Base-by-base conservation (phyloP, 768 basidiomycete genomes). In the Hypholoma sublateritium region DNA sequence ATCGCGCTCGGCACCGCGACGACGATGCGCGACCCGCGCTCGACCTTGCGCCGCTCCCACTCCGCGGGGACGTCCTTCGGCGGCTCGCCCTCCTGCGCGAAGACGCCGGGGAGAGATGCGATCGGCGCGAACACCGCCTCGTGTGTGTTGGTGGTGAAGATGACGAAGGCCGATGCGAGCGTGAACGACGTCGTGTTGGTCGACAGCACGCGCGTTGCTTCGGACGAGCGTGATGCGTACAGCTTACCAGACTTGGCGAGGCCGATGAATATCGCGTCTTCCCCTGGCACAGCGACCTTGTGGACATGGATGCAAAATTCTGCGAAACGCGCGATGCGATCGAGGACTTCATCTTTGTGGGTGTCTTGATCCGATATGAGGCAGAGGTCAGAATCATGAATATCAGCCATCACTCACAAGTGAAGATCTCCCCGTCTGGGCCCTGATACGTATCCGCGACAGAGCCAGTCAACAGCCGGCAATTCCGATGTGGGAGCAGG, bases 11-110 rank as follows among this genome's bases (percentile, higher is more conserved):
- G 89, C 0, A 97, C 88, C 12, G 88, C 90, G 0, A 88, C 85
- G 4, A 98, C 94, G 34, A 98, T 95, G 57, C 88, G 75, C 6
- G 92, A 88, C 3, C 97, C 97, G 28, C 97, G 77, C 71, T 99
- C 97, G 1, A 98, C 83, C 17, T 91, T 82, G 39, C 96, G 81
- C 11, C 78, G 82, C 66, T 91, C 86, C 86, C 86, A 89, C 19
- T 72, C 56, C 19, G 65, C 39, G 22, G 70, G 62, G 22, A 70
- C 53, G 1, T 67, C 67, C 25, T 74, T 74, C 16, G 62, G 35
- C 14, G 49, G 57, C 16, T 48, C 56, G 3, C 69, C 70, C 9
- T 64, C 69, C 37, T 71, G 65, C 52, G 73, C 53, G 2, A 77
- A 56, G 1, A 72, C 55, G 0, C 59, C 41, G 2, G 61, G 62